phyloP scores from a whole-genome alignment of 1,139 yeast genomes.

The Kurtzmaniella quercitrusa region DNA sequence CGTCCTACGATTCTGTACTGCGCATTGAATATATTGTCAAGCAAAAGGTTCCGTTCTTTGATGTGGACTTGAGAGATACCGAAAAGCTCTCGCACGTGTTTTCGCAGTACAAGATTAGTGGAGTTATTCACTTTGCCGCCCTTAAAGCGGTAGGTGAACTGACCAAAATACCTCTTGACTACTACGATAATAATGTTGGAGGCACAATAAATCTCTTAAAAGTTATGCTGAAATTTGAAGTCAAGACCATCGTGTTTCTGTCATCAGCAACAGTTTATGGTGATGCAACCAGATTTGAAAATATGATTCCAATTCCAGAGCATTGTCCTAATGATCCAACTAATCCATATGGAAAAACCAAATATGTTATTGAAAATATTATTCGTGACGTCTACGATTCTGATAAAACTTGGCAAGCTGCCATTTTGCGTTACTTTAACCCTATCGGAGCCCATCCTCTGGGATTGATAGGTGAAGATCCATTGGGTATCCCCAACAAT shows the following conservation, averaged over 20 bases:
- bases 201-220: constrained; percentile 62
- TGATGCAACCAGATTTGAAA: constrained; percentile 68
- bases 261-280: constrained; percentile 86
- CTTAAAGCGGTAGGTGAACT: constrained; percentile 84
- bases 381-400: constrained; percentile 54
- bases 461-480: constrained; percentile 78
- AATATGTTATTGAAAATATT: constrained; percentile 60
- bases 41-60: constrained; percentile 50
- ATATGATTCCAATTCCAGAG: constrained; percentile 80
- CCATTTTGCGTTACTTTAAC: constrained; percentile 71
- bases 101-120: constrained; percentile 44
- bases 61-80: constrained; percentile 56
- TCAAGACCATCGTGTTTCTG: constrained; percentile 64
- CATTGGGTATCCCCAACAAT: constrained; percentile 74
- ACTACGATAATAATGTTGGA: constrained; percentile 65
- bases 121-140: constrained; percentile 84
- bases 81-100: constrained; percentile 48
- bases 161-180: constrained; percentile 64
- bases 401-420: constrained; percentile 52
- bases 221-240: constrained; percentile 45
- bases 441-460: constrained; percentile 88
- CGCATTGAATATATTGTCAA: constrained; percentile 57
- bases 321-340: constrained; percentile 74
- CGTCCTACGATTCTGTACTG: constrained; percentile 64
- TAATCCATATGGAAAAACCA: constrained; percentile 76